Evolutionary conservation across 202 grass and related monocot species (phyloP).

Genomic region (Schoenoplectus tabernaemontani): DNA sequence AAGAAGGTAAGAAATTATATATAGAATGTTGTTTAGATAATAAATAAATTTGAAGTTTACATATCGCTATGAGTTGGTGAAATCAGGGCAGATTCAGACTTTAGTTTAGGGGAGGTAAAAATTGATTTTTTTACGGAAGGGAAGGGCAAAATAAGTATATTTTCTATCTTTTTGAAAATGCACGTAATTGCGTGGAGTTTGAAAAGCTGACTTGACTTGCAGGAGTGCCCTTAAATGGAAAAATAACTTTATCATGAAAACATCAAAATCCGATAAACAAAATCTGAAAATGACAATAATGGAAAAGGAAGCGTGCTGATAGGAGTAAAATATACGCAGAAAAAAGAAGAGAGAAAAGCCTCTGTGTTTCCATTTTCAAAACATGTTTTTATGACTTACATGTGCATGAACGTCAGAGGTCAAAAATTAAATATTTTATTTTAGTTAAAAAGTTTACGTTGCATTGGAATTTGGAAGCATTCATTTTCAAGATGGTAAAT

Average conservation of each 20-base stretch:
- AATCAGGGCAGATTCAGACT: too few species aligned
- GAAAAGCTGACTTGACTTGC: not conserved
- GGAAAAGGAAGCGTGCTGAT: not conserved
- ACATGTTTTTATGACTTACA: not conserved
- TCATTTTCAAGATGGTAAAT: conserved; percentile 7
- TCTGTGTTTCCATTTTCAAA: not conserved
- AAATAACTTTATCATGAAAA: not conserved
- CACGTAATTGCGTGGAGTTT: not conserved
- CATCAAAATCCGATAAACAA: not conserved
- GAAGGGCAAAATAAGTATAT: too few species aligned
- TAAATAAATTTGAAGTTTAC: not conserved
- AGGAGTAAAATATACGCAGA: not conserved
- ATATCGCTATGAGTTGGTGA: not conserved
- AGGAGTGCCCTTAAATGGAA: not conserved
- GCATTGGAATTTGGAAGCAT: not conserved
- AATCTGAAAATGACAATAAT: not conserved
- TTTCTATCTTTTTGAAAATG: too few species aligned
- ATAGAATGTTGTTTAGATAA: too few species aligned
- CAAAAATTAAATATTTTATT: not conserved
- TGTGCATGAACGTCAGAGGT: not conserved
- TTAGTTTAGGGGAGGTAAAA: too few species aligned
- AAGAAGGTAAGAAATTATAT: too few species aligned
- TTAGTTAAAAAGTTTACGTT: not conserved
- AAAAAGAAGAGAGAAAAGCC: not conserved
- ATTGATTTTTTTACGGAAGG: too few species aligned